Percentiles rank a stretch among this genome's conserved stretches.
phyloP scores from a whole-genome alignment of 2,329 filamentous ascomycete genomes.

The Fusarium paranaense region DNA sequence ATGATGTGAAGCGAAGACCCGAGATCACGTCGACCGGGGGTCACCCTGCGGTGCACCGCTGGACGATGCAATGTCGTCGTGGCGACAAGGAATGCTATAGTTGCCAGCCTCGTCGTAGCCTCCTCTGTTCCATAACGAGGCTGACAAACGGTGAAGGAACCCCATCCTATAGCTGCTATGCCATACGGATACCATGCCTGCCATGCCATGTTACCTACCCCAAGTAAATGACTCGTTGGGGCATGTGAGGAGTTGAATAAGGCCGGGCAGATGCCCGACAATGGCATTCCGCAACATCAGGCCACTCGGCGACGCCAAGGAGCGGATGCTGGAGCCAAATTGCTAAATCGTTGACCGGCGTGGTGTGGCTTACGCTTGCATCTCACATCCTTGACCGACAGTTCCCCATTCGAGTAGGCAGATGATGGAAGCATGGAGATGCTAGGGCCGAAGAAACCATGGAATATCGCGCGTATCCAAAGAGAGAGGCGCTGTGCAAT shows the following conservation, averaged over 20 bases:
- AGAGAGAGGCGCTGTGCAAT: not conserved
- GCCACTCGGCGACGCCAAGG: conserved; percentile 34
- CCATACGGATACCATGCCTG: not conserved
- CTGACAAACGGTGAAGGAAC: conserved; percentile 22
- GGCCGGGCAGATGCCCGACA: conserved; percentile 23
- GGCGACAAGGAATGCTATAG: conserved; percentile 1
- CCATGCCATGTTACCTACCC: not conserved
- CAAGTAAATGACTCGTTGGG: conserved; percentile 26
- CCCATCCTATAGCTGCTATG: not conserved
- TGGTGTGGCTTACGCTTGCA: conserved; percentile 39
- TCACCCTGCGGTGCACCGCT: not conserved
- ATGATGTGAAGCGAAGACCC: not conserved
- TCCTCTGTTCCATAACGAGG: conserved; percentile 10
- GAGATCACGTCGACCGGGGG: not conserved
- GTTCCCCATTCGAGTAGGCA: conserved; percentile 13
- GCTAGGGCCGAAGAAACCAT: not conserved
- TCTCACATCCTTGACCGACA: conserved; percentile 37
- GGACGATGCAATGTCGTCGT: not conserved
- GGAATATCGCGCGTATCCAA: not conserved
- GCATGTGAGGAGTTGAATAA: conserved; percentile 27
- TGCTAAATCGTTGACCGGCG: conserved; percentile 31
- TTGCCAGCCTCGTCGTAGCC: conserved; percentile 23
- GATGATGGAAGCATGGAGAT: conserved; percentile 9
- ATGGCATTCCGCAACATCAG: conserved; percentile 39
- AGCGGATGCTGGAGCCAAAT: conserved; percentile 18